phyloP scores from a whole-genome alignment of 805 yeast species.

The Maudiozyma saulgeensis region DNA sequence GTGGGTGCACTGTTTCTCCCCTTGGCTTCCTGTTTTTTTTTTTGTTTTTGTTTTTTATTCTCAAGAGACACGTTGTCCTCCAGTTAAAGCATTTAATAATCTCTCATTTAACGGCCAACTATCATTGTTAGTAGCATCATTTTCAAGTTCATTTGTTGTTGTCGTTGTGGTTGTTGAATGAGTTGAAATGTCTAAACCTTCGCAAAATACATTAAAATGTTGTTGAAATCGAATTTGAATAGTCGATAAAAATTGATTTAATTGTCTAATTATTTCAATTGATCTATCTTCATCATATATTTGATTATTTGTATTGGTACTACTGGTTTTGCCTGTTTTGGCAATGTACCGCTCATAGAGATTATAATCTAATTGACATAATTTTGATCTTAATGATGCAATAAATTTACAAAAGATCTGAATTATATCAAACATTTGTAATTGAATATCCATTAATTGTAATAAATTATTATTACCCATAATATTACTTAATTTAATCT shows the following conservation, averaged over 20 bases:
- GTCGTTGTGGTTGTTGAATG: too few relatives aligned
- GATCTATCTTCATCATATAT: conserved; percentile 14
- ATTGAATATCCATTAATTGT: conserved; percentile 21
- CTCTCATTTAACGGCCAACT: neutral
- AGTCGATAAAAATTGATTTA: conserved; percentile 8
- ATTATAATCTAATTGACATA: conserved; percentile 13
- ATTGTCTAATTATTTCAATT: conserved; percentile 6
- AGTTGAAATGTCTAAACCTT: conserved; percentile 1
- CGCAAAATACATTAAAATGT: conserved; percentile 14
- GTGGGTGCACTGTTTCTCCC: neutral
- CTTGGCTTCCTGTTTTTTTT: neutral
- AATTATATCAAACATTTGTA: conserved; percentile 24
- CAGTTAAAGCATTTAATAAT: neutral
- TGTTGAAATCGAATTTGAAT: conserved; percentile 11
- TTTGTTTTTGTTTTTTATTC: too few relatives aligned
- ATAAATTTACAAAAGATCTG: conserved; percentile 27
- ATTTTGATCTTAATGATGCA: conserved; percentile 16
- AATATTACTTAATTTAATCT: conserved; percentile 21
- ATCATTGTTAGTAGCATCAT: neutral
- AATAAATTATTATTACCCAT: conserved; percentile 22
- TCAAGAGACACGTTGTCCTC: neutral
- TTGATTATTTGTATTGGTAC: neutral
- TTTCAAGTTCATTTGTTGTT: neutral
- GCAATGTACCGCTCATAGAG: conserved; percentile 8
- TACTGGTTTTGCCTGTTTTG: neutral